A percentile compares a stretch with the other conserved stretches of the same genome.
phyloP scores from a whole-genome alignment of 306 rosid genomes.

The Citrullus amarus region DNA sequence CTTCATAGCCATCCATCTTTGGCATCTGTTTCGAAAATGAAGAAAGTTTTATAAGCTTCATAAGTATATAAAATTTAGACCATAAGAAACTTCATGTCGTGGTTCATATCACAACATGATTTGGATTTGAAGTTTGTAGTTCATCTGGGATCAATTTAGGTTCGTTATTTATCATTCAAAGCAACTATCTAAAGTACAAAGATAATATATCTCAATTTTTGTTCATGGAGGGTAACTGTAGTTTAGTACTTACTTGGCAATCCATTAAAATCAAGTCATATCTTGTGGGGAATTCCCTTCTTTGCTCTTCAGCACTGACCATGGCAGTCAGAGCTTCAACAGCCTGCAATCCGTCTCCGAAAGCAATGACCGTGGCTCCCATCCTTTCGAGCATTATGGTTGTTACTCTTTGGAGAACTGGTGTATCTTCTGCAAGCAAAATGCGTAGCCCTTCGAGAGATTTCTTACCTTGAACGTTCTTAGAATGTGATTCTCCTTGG shows the following conservation, averaged over 20 bases:
- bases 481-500: conserved; percentile 24
- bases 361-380: conserved; percentile 85
- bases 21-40: conserved; percentile 65
- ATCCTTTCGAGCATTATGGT: conserved; percentile 95
- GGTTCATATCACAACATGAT: not conserved
- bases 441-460: conserved; percentile 77
- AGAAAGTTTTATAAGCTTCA: not conserved
- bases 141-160: not conserved
- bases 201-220: not conserved
- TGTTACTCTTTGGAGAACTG: conserved; percentile 90
- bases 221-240: not conserved
- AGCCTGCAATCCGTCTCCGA: conserved; percentile 82
- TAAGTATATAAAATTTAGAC: not conserved
- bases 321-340: conserved; percentile 64
- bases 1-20: conserved; percentile 97
- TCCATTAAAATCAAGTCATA: conserved; percentile 94
- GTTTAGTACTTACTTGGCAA: conserved; percentile 63
- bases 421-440: conserved; percentile 92
- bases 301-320: conserved; percentile 31
- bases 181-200: not conserved
- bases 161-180: not conserved
- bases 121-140: not conserved
- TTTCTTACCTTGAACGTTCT: conserved; percentile 32
- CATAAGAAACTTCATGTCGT: not conserved
- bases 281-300: conserved; percentile 27